phyloP scores from a whole-genome alignment of 2,329 filamentous ascomycete species.

The Hypoxylon sp. region DNA sequence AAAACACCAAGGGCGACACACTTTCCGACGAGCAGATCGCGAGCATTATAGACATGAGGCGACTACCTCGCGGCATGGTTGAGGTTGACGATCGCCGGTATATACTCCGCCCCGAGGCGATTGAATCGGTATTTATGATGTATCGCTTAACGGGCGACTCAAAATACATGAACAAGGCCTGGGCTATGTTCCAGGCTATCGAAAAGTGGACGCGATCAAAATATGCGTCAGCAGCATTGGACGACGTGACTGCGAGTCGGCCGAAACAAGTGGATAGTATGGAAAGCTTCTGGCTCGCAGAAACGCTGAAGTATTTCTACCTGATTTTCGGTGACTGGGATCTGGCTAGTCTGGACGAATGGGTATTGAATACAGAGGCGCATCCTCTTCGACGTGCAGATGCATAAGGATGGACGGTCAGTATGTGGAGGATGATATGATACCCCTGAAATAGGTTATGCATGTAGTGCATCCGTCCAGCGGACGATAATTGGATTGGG shows the following conservation, averaged over 20 bases:
- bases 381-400: conserved; percentile 63
- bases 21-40: conserved; percentile 53
- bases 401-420: conserved; percentile 35
- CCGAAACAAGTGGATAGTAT: conserved; percentile 64
- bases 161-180: conserved; percentile 77
- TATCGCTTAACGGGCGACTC: conserved; percentile 79
- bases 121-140: conserved; percentile 85
- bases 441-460: conserved; percentile 27
- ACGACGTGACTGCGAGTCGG: conserved; percentile 69
- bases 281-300: conserved; percentile 83
- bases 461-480: conserved; percentile 5
- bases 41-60: conserved; percentile 58
- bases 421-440: conserved; percentile 23
- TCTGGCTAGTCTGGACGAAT: conserved; percentile 72
- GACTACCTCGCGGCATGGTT: conserved; percentile 69
- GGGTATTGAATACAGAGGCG: conserved; percentile 72
- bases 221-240: conserved; percentile 75
- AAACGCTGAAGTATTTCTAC: conserved; percentile 78
- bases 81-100: conserved; percentile 71
- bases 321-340: conserved; percentile 73
- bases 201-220: conserved; percentile 72
- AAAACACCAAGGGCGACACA: conserved; percentile 39
- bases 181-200: conserved; percentile 80
- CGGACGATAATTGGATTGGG: conserved; percentile 9
- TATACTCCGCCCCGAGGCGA: conserved; percentile 81